Conservation (phyloP, 2,329 filamentous ascomycete genomes). For the Aspergillus phoenicis region DNA sequence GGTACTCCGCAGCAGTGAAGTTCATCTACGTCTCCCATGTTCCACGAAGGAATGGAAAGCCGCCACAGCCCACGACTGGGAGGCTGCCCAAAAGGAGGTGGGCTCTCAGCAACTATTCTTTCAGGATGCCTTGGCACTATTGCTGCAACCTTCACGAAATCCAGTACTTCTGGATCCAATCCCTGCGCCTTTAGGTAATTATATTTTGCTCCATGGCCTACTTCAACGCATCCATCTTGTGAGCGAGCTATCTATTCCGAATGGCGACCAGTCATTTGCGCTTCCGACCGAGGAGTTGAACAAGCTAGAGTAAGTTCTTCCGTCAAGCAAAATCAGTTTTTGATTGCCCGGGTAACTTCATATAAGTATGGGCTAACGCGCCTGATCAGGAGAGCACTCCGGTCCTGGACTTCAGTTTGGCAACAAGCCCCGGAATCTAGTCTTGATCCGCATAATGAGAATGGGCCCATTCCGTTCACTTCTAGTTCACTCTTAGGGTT, state of each 20-base stretch:
- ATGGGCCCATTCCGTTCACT: slow-evolving; percentile 38
- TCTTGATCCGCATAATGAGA: slow-evolving; percentile 37
- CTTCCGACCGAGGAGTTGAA: slow-evolving; percentile 38
- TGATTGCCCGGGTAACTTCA: not conserved
- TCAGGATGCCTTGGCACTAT: slow-evolving; percentile 36
- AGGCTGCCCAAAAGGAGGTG: slow-evolving; percentile 30
- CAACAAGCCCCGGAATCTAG: slow-evolving; percentile 41
- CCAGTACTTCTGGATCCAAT: slow-evolving; percentile 34
- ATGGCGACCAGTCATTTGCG: slow-evolving; percentile 32
- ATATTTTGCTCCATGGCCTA: slow-evolving; percentile 71
- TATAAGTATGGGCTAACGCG: not conserved
- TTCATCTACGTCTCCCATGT: slow-evolving; percentile 42
- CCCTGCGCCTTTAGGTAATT: slow-evolving; percentile 62
- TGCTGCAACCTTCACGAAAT: slow-evolving; percentile 34
- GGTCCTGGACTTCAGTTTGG: slow-evolving; percentile 40
- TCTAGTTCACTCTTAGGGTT: slow-evolving; percentile 36
- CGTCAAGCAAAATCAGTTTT: not conserved
- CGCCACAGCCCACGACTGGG: slow-evolving; percentile 35
- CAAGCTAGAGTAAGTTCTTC: slow-evolving; percentile 35
- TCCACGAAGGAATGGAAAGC: slow-evolving; percentile 42
- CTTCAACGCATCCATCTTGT: slow-evolving; percentile 64
- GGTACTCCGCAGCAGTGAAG: slow-evolving; percentile 40
- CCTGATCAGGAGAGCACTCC: slow-evolving; percentile 32
- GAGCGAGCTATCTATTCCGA: slow-evolving; percentile 36
- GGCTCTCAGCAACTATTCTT: slow-evolving; percentile 37